These are phyloP conservation scores for Rhodomyrtus tomentosa DNA, from an alignment of 345 rosid genomes.

Conservation along the genomic window DNA sequence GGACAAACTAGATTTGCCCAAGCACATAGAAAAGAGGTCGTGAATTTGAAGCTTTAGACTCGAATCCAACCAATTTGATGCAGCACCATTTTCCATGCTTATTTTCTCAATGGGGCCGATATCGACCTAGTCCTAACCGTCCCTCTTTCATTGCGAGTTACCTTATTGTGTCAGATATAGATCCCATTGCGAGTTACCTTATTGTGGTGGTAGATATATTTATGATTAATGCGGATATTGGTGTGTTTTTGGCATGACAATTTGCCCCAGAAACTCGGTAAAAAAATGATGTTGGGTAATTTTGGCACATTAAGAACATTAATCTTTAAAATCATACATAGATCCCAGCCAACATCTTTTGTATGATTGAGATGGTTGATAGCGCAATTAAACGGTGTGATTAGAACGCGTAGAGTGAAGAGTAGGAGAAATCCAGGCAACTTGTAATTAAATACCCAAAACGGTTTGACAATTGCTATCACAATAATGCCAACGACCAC, in stretches of 20 bases:
- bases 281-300: not conserved
- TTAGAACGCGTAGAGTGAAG: not conserved
- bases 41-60: too few species aligned
- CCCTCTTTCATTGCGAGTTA: not conserved
- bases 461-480: not conserved
- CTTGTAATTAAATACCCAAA: not conserved
- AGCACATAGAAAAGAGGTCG: not conserved
- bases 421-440: not conserved
- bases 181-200: accelerated
- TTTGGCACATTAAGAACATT: not conserved
- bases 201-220: not conserved
- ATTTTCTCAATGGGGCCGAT: not conserved
- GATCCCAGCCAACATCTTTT: not conserved
- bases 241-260: not conserved
- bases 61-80: too few species aligned
- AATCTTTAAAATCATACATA: not conserved
- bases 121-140: accelerated
- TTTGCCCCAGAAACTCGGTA: not conserved
- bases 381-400: not conserved
- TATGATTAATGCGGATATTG: not conserved
- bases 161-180: accelerated
- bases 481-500: not conserved
- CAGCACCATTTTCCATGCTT: not conserved
- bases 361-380: not conserved
- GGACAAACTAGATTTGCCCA: not conserved